These are phyloP conservation scores for Populus hybrid DNA, from an alignment of 441 rosid genomes.

Conservation along the genomic window DNA sequence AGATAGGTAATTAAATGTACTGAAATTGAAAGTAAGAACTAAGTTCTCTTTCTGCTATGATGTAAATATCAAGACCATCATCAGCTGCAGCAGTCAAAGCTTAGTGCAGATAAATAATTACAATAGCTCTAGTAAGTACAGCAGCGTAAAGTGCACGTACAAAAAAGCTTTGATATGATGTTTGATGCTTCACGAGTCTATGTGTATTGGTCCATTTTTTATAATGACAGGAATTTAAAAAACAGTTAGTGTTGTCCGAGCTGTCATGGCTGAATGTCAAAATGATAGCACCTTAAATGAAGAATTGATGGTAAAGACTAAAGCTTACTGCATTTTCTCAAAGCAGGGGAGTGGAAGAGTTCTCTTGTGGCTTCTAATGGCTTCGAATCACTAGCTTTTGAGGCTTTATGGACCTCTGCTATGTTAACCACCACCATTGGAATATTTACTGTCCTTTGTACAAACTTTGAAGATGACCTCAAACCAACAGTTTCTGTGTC, in stretches of 20 bases:
- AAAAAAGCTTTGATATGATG: background rate
- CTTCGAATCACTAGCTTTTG: constrained; percentile 40
- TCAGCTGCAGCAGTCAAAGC: too few relatives aligned
- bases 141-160: background rate
- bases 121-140: background rate
- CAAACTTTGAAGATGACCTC: constrained; percentile 37
- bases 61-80: background rate
- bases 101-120: too few relatives aligned
- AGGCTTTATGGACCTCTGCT: constrained; percentile 40
- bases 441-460: constrained; percentile 44
- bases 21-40: background rate
- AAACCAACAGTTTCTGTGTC: constrained; percentile 16
- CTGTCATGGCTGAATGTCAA: background rate
- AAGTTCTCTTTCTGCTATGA: background rate
- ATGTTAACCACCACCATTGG: constrained; percentile 46
- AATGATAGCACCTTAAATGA: constrained; percentile 6
- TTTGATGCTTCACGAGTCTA: background rate
- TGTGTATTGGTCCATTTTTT: background rate
- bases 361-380: constrained; percentile 42
- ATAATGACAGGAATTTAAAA: background rate
- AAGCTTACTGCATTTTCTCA: constrained; percentile 51
- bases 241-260: background rate
- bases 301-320: background rate
- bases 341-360: constrained; percentile 40
- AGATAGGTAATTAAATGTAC: background rate